Conservation (phyloP, 768 basidiomycete species). For the Tricholomella constricta region DNA sequence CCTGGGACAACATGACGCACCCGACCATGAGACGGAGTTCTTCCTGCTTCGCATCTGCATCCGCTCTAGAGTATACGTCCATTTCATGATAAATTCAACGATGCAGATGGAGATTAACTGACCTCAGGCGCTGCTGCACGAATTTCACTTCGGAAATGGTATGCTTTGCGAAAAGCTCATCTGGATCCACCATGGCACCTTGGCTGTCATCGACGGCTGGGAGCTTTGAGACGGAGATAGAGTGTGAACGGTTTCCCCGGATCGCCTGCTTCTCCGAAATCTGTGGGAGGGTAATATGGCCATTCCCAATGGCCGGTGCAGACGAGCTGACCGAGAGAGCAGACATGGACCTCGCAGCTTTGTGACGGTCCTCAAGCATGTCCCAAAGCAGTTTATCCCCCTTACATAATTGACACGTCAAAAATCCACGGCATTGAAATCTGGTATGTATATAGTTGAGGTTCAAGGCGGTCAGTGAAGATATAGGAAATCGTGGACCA, state of each 20-base stretch:
- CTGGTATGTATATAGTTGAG: background rate
- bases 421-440: background rate
- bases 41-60: constrained; percentile 87
- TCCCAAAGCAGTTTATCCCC: background rate
- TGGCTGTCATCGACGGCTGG: constrained; percentile 20
- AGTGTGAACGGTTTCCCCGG: constrained; percentile 6
- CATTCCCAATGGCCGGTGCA: constrained; percentile 25
- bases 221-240: constrained; percentile 23
- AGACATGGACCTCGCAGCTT: constrained; percentile 22
- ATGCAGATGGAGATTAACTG: constrained; percentile 8
- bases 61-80: constrained; percentile 45
- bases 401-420: constrained; percentile 18
- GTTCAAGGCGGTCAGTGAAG: background rate
- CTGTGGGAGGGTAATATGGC: constrained; percentile 19
- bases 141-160: constrained; percentile 72
- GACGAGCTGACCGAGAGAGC: constrained; percentile 18
- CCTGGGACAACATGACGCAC: constrained; percentile 51
- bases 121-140: constrained; percentile 73
- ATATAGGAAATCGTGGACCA: constrained; percentile 3
- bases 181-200: constrained; percentile 50
- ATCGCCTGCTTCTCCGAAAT: constrained; percentile 12
- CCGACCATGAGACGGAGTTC: constrained; percentile 90
- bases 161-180: constrained; percentile 72
- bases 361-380: constrained; percentile 8
- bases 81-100: constrained; percentile 1